phyloP scores from a whole-genome alignment of 352 stramenopile genomes.

The Globisporangium okanoganense region DNA sequence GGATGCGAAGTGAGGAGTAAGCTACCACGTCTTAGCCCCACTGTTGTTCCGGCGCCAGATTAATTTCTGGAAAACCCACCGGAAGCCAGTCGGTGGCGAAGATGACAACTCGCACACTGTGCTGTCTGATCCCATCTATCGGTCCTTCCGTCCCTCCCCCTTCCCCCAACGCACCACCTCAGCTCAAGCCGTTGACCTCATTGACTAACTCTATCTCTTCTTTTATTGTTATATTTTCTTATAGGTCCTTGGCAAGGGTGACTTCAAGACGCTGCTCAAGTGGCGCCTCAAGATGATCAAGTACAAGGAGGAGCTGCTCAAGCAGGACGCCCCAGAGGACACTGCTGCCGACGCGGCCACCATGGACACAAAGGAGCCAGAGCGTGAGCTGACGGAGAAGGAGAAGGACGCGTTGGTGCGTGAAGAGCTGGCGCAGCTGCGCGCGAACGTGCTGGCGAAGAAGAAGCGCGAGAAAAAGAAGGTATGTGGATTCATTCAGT shows the following conservation, averaged over 20 bases:
- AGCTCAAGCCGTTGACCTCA: not conserved
- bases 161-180: constrained; percentile 1
- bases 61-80: constrained; percentile 89
- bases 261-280: constrained; percentile 97
- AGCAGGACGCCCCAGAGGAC: constrained; percentile 40
- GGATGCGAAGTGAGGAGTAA: constrained; percentile 72
- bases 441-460: constrained; percentile 70
- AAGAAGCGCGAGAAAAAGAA: constrained; percentile 91
- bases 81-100: constrained; percentile 76
- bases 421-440: constrained; percentile 80
- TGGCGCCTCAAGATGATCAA: constrained; percentile 95
- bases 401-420: constrained; percentile 81
- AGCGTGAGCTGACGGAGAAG: constrained; percentile 67
- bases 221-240: not conserved
- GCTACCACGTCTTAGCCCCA: constrained; percentile 76
- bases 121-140: constrained; percentile 67
- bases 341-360: constrained; percentile 16
- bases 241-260: constrained; percentile 95
- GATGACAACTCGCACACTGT: constrained; percentile 56
- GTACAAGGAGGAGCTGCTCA: constrained; percentile 82
- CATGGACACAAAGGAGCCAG: constrained; percentile 20
- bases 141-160: not conserved
- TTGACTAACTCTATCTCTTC: not conserved
- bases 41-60: constrained; percentile 87
- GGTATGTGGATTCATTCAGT: constrained; percentile 33